phyloP scores from a whole-genome alignment of 208 protist species.

The Wallacemonas collosoma region DNA sequence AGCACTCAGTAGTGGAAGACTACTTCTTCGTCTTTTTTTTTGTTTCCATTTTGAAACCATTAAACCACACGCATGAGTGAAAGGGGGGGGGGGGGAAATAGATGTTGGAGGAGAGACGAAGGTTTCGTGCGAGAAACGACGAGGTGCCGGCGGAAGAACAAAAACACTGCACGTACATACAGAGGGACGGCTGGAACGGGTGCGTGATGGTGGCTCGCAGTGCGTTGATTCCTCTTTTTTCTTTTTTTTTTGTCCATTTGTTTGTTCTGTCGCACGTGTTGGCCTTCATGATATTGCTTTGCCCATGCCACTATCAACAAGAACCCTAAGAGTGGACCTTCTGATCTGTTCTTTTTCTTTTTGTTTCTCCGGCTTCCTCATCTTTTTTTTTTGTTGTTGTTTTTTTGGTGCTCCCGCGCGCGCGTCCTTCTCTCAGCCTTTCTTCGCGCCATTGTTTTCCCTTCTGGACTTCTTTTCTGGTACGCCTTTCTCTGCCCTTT shows the following conservation, averaged over 20 bases:
- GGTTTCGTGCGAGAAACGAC: too few relatives aligned
- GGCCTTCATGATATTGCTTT: background rate
- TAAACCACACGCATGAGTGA: too few relatives aligned
- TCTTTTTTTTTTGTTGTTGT: background rate
- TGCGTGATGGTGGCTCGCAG: background rate
- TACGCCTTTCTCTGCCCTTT: background rate
- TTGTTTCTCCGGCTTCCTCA: background rate
- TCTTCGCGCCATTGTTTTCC: background rate
- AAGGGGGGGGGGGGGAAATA: too few relatives aligned
- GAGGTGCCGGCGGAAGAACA: background rate
- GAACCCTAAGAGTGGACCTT: background rate
- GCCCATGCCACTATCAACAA: background rate
- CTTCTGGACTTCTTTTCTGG: background rate
- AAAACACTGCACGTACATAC: background rate
- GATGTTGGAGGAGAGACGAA: too few relatives aligned
- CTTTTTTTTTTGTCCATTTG: background rate
- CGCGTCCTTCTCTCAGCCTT: background rate
- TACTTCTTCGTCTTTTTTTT: too few relatives aligned
- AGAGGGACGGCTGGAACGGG: background rate
- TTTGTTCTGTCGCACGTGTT: background rate
- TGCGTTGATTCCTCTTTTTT: background rate
- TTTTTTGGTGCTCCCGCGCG: background rate
- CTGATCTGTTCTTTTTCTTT: background rate
- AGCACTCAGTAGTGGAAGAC: background rate
- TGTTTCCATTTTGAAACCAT: too few relatives aligned